Conservation (phyloP, 148 eudicot genomes). For the Heliamphora exappendiculata region DNA sequence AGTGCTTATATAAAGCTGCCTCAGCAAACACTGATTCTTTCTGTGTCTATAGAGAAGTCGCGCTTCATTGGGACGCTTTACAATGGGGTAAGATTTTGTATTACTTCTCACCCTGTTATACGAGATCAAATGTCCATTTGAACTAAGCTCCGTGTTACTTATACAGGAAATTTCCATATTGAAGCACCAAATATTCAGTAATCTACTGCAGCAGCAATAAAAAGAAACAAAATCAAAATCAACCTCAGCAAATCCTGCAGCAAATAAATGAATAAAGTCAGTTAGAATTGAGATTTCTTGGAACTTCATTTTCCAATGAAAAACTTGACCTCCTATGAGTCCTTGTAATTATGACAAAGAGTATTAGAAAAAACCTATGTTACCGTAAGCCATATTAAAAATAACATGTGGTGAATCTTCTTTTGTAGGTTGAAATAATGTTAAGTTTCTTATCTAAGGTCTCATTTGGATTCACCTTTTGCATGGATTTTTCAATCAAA, state of each 20-base stretch:
- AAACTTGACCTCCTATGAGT: too few relatives aligned
- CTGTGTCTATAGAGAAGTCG: background rate
- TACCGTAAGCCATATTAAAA: too few relatives aligned
- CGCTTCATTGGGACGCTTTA: conserved; percentile 4
- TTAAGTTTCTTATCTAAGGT: too few relatives aligned
- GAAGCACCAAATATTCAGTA: background rate
- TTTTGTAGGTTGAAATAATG: too few relatives aligned
- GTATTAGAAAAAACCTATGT: too few relatives aligned
- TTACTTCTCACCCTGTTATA: background rate
- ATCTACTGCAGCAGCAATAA: background rate
- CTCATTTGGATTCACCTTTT: too few relatives aligned
- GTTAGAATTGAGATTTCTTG: background rate
- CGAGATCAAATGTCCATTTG: background rate
- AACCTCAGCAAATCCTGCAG: background rate
- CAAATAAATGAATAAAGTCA: background rate
- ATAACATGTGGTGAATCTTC: too few relatives aligned
- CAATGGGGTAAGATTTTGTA: background rate
- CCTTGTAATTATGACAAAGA: too few relatives aligned
- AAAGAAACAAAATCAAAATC: background rate
- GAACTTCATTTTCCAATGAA: background rate
- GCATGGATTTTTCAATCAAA: too few relatives aligned
- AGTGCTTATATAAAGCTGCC: conserved; percentile 8
- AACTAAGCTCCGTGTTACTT: background rate
- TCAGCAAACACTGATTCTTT: background rate
- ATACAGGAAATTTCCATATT: background rate